These are phyloP conservation scores for Colletotrichum gloeosporioides DNA, from an alignment of 2,329 filamentous ascomycete genomes.

Conservation along the genomic window DNA sequence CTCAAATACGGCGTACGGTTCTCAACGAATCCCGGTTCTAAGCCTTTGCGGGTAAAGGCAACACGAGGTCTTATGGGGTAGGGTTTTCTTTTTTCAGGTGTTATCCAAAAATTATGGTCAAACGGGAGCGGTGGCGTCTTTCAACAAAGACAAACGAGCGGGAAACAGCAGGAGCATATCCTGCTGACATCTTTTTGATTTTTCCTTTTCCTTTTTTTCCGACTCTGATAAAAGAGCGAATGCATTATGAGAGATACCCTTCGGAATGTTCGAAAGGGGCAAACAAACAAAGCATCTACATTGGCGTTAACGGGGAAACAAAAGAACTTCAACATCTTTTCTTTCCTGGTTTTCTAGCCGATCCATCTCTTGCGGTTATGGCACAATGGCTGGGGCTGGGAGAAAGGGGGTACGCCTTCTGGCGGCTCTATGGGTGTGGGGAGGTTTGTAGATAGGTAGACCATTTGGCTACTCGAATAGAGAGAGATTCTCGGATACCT, in stretches of 20 bases:
- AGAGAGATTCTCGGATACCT: conserved; percentile 4
- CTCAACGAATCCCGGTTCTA: conserved; percentile 25
- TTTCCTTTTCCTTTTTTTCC: conserved; percentile 3
- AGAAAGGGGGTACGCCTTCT: not conserved
- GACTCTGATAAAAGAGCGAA: conserved; percentile 19
- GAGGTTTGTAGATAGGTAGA: conserved; percentile 2
- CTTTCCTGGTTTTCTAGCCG: conserved; percentile 46
- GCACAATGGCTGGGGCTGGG: not conserved
- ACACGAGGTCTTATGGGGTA: conserved; percentile 11
- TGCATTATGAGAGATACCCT: conserved; percentile 47
- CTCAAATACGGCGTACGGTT: conserved; percentile 24
- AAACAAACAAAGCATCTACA: conserved; percentile 24
- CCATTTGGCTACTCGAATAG: conserved; percentile 9
- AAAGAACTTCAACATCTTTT: conserved; percentile 57
- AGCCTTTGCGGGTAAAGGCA: conserved; percentile 24
- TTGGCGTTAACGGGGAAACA: conserved; percentile 48
- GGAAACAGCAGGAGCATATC: conserved; percentile 27
- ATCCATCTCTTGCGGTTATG: conserved; percentile 24
- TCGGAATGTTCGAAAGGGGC: conserved; percentile 24
- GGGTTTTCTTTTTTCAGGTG: conserved; percentile 9
- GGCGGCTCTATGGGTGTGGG: not conserved
- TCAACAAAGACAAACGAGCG: conserved; percentile 49
- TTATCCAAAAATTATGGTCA: conserved; percentile 11
- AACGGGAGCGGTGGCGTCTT: conserved; percentile 43
- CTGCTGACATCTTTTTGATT: conserved; percentile 12